Base-by-base conservation (phyloP, 306 rosid genomes). In the Betula pendula region DNA sequence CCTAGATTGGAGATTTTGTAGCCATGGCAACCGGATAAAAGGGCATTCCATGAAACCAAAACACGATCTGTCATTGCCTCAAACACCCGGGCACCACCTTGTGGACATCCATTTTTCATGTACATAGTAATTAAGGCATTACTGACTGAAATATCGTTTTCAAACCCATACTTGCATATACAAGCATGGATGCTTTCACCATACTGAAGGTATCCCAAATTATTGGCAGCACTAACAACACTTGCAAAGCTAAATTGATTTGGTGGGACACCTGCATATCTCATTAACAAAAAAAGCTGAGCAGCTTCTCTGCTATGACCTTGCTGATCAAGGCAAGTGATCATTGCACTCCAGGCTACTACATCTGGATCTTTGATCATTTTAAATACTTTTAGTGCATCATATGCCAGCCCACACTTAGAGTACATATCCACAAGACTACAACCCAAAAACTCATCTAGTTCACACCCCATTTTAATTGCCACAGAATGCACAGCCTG, bases 21-120 rank as follows among this genome's bases (percentile, higher is more conserved):
- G 70, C 79, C 85, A 70, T 82, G 85, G 71, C 63, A 78, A 73
- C 85, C 85, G 17, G 85, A 82, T 79, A 82, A 82, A 31, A 82
- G 50, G 42, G 47, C 68, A 74, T 82, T 82, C 85, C 85, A 82
- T 3, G 85, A 82, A 75, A 82, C 66, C 66, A 82, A 65, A 51
- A 78, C 82, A 12, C 44, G 77, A 38, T 40, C 73, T 68, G 53
- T 2, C 65, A 82, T 74, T 2, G 68, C 70, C 76, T 82, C 77
- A 82, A 82, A 82, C 14, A 78, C 85, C 24, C 42, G 74, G 55
- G 70, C 50, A 31, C 85, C 85, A 50, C 75, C 72, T 60, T 17
- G 77, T 33, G 72, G 74, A 78, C 52, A 62, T 13, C 80, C 80
- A 60, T 50, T 53, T 78, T 78, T 82, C 82, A 82, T 82, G 80